Conservation (phyloP, 2,329 filamentous ascomycete species). For the Penicillium freii region DNA sequence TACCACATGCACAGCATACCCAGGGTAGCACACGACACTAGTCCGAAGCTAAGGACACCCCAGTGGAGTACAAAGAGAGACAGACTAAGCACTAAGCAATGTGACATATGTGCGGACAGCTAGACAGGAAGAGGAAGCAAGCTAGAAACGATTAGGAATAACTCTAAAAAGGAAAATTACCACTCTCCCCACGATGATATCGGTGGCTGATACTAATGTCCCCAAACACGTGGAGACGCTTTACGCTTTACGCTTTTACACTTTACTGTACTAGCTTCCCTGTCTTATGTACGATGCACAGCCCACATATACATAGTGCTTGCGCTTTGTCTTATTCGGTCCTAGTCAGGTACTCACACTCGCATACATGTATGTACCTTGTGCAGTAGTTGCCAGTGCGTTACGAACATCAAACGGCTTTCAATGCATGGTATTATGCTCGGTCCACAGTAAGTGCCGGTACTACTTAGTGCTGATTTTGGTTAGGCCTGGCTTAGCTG, state of each 20-base stretch:
- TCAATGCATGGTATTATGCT: background rate
- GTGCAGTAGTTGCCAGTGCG: background rate
- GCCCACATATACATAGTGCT: background rate
- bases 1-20: background rate
- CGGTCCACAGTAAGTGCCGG: background rate
- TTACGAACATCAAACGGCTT: background rate
- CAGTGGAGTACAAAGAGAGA: background rate
- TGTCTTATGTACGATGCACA: background rate
- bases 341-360: conserved; percentile 5
- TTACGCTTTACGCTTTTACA: background rate
- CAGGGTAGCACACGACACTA: conserved; percentile 1
- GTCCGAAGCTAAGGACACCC: background rate
- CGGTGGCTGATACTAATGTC: conserved; percentile 7
- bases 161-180: conserved; percentile 6
- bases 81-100: background rate
- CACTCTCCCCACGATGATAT: conserved; percentile 2
- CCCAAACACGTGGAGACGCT: conserved; percentile 1
- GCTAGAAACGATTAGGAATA: conserved; percentile 1
- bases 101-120: background rate
- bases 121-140: background rate
- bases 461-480: background rate
- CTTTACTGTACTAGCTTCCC: background rate
- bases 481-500: background rate
- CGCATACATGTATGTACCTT: background rate
- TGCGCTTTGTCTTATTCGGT: background rate